Conservation (phyloP, 2,329 filamentous ascomycete species). For the Alternaria rosae region DNA sequence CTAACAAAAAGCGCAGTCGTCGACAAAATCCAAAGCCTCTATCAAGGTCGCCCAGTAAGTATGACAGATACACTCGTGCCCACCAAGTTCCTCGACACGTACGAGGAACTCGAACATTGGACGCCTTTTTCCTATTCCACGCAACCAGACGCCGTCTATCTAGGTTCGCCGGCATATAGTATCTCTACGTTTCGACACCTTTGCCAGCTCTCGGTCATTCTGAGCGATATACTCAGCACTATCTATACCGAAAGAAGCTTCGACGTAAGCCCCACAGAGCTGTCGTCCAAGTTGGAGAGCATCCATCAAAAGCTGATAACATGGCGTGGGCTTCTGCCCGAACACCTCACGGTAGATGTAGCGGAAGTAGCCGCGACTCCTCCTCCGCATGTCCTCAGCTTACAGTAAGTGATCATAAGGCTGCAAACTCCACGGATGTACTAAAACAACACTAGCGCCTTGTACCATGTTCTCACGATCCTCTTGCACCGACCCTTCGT, state of each 20-base stretch:
- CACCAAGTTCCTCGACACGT: conserved; percentile 58
- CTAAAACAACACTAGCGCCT: conserved; percentile 35
- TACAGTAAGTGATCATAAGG: conserved; percentile 25
- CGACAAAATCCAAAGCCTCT: conserved; percentile 64
- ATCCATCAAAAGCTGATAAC: conserved; percentile 53
- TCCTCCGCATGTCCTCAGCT: conserved; percentile 48
- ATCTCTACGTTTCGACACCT: conserved; percentile 54
- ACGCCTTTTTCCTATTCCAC: conserved; percentile 53
- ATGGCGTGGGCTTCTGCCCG: conserved; percentile 55
- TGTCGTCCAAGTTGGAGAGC: conserved; percentile 48
- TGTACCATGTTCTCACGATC: conserved; percentile 62
- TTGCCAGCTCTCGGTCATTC: conserved; percentile 56
- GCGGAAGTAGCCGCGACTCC: conserved; percentile 33
- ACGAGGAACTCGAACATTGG: conserved; percentile 63
- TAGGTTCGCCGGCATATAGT: conserved; percentile 51
- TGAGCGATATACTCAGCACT: conserved; percentile 51
- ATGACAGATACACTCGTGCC: conserved; percentile 58
- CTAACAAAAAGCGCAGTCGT: conserved; percentile 31
- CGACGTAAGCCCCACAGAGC: conserved; percentile 42
- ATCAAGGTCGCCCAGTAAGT: conserved; percentile 61
- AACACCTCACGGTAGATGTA: conserved; percentile 52
- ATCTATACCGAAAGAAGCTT: conserved; percentile 52
- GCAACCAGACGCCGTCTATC: conserved; percentile 36
- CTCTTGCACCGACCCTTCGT: conserved; percentile 64
- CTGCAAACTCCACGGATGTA: background rate